A percentile compares a stretch with the other conserved stretches of the same genome.
These are phyloP conservation scores for Emmonsiellopsis sp. DNA, from an alignment of 2,329 filamentous ascomycete species.

Conservation along the genomic window DNA sequence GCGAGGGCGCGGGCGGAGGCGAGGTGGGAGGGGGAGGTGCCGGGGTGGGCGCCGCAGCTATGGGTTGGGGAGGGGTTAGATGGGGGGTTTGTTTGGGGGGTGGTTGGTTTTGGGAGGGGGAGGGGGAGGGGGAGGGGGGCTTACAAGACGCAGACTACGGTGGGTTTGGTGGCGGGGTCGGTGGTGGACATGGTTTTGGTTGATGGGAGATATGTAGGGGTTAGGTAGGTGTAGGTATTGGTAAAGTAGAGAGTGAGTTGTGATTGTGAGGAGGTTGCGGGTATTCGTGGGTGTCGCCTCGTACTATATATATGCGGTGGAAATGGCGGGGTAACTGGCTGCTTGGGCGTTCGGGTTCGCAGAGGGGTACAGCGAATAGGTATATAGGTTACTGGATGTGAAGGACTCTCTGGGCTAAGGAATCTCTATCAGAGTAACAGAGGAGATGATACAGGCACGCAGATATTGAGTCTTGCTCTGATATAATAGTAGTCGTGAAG, in stretches of 20 bases:
- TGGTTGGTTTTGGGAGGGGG: background rate
- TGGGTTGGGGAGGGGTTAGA: slow-evolving; percentile 9
- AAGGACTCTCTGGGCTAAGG: too few species aligned
- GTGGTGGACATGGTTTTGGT: background rate
- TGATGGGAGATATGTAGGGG: background rate
- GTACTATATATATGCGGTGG: too few species aligned
- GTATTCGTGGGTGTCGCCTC: background rate
- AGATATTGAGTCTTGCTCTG: too few species aligned
- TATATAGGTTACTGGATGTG: too few species aligned
- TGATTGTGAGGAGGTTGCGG: background rate
- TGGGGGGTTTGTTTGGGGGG: slow-evolving; percentile 8
- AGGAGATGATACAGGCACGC: too few species aligned
- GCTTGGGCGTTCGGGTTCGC: too few species aligned
- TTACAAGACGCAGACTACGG: slow-evolving; percentile 82
- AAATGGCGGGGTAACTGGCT: too few species aligned
- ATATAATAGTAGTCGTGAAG: too few species aligned
- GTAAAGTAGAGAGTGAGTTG: too few species aligned
- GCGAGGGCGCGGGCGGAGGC: slow-evolving; percentile 71
- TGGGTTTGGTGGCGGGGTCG: slow-evolving; percentile 24
- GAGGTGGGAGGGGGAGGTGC: slow-evolving; percentile 64
- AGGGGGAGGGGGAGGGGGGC: background rate
- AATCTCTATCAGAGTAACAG: too few species aligned
- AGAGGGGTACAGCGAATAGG: too few species aligned
- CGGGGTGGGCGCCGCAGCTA: slow-evolving; percentile 75
- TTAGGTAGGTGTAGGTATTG: too few species aligned